These are phyloP conservation scores for Candida multigemmis DNA, from an alignment of 805 yeast species.

Conservation along the genomic window DNA sequence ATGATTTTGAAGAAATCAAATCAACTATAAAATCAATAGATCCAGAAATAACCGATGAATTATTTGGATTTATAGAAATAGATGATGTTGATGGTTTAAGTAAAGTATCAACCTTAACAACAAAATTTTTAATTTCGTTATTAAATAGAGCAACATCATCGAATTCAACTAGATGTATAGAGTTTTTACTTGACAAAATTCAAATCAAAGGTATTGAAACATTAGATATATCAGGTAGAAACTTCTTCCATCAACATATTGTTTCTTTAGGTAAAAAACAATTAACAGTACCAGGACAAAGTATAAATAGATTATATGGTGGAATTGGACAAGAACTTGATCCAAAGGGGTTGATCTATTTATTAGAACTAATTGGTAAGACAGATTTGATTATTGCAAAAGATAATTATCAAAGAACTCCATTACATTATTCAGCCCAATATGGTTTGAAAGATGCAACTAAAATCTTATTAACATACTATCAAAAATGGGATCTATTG, in stretches of 20 bases:
- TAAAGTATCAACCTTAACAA: slow-evolving; percentile 29
- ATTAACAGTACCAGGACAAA: slow-evolving; percentile 19
- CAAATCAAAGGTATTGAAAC: slow-evolving; percentile 42
- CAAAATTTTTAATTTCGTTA: slow-evolving; percentile 48
- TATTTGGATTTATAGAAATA: slow-evolving; percentile 13
- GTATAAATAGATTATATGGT: slow-evolving; percentile 36
- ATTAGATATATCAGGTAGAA: slow-evolving; percentile 71
- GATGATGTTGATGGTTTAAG: slow-evolving; percentile 40
- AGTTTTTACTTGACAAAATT: slow-evolving; percentile 35
- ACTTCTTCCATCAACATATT: slow-evolving; percentile 77
- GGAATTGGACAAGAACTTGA: no score
- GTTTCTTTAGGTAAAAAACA: slow-evolving; percentile 67
- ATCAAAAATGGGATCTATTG: slow-evolving; percentile 54
- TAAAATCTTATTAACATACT: slow-evolving; percentile 43
- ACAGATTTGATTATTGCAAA: slow-evolving; percentile 40
- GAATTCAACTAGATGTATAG: slow-evolving; percentile 51
- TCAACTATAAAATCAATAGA: slow-evolving; percentile 16
- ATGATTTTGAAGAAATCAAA: slow-evolving; percentile 1
- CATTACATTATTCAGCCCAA: slow-evolving; percentile 84
- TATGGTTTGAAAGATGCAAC: slow-evolving; percentile 69
- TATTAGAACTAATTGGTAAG: slow-evolving; percentile 40
- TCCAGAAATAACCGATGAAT: slow-evolving; percentile 11
- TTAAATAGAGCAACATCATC: slow-evolving; percentile 56
- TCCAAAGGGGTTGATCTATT: slow-evolving; percentile 46
- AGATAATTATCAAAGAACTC: slow-evolving; percentile 75